phyloP scores from a whole-genome alignment of 2,329 filamentous ascomycete species.

The Aureobasidium pullulans region DNA sequence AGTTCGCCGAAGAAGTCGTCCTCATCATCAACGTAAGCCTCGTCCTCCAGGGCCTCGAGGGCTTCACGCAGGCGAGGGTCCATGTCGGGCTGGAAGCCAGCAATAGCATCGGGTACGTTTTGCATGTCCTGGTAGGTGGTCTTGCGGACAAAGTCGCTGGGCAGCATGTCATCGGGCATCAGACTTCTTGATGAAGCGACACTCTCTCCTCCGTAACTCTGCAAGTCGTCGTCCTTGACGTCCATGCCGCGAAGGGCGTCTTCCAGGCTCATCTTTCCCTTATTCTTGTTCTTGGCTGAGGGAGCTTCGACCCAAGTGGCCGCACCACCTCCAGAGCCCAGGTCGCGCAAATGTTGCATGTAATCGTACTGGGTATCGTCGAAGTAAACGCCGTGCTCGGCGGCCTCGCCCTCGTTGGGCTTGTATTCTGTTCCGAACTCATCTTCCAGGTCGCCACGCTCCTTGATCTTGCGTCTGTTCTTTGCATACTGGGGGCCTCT shows the following conservation, averaged over 20 bases:
- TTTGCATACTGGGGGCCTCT: constrained; percentile 20
- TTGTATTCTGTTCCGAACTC: constrained; percentile 66
- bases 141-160: constrained; percentile 70
- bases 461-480: constrained; percentile 25
- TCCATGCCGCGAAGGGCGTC: constrained; percentile 64
- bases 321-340: constrained; percentile 56
- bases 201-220: constrained; percentile 36
- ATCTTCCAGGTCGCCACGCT: constrained; percentile 65
- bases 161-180: constrained; percentile 66
- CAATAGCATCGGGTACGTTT: constrained; percentile 81
- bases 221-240: constrained; percentile 35
- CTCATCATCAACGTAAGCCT: constrained; percentile 85
- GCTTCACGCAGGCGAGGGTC: constrained; percentile 86
- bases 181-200: constrained; percentile 33
- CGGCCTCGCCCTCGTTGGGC: constrained; percentile 91
- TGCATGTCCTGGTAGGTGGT: constrained; percentile 88
- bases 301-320: constrained; percentile 73
- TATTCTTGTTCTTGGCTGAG: constrained; percentile 57
- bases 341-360: constrained; percentile 95
- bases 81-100: constrained; percentile 96
- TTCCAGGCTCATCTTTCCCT: constrained; percentile 70
- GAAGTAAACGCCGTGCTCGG: constrained; percentile 86
- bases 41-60: constrained; percentile 87
- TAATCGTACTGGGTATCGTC: constrained; percentile 97
- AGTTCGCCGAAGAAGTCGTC: constrained; percentile 76